phyloP scores from a whole-genome alignment of 192 early-diverging fungal species.

The Rhizophlyctis rosea region DNA sequence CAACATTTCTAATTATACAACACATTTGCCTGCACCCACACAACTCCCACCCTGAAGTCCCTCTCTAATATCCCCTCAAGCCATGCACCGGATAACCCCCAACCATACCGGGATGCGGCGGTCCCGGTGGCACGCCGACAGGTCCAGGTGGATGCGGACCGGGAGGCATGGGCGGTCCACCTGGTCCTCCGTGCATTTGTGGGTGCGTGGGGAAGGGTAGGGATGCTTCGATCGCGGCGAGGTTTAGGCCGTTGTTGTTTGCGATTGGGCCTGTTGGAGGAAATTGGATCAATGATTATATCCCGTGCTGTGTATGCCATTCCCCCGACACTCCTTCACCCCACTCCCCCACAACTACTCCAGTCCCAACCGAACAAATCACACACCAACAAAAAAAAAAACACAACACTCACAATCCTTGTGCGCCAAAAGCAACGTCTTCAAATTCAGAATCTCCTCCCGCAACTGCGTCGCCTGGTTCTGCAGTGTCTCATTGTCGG shows the following conservation, averaged over 20 bases:
- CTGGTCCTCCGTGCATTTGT: too few species aligned
- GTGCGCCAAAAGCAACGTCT: slow-evolving; percentile 73
- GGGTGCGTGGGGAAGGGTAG: background rate
- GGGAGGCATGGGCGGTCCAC: too few species aligned
- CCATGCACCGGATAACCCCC: too few species aligned
- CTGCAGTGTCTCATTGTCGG: slow-evolving; percentile 66
- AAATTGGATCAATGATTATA: background rate
- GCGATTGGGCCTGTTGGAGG: slow-evolving; percentile 22
- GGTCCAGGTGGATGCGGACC: too few species aligned
- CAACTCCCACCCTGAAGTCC: too few species aligned
- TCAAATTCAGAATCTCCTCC: slow-evolving; percentile 73
- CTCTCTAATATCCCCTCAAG: too few species aligned
- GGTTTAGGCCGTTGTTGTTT: slow-evolving; percentile 25
- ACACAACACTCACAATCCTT: slow-evolving; percentile 56
- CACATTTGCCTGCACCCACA: too few species aligned
- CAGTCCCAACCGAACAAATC: background rate
- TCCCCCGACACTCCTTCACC: too few species aligned
- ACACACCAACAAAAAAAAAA: background rate
- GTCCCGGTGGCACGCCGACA: too few species aligned
- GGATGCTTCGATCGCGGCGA: slow-evolving; percentile 18
- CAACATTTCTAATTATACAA: too few species aligned
- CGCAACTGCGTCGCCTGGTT: slow-evolving; percentile 54
- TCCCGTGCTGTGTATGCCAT: too few species aligned
- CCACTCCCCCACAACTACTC: background rate
- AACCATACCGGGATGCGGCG: too few species aligned